Conservation (phyloP, 257 asterid genomes). For the Agastache rugosa region DNA sequence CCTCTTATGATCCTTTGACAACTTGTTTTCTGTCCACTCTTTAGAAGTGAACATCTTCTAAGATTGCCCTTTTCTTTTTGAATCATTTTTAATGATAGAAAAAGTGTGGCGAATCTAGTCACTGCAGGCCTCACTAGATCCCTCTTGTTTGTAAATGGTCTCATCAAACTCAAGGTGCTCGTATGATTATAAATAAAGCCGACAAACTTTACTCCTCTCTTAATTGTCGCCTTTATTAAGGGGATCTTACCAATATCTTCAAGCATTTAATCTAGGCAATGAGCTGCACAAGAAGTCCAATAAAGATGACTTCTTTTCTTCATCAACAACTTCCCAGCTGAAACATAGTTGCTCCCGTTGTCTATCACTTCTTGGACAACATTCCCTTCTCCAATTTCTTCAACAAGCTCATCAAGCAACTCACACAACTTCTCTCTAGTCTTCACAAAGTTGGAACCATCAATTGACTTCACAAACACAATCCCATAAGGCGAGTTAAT, state of each 20-base stretch:
- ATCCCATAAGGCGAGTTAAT: not conserved
- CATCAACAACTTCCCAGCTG: not conserved
- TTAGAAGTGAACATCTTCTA: not conserved
- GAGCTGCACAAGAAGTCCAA: slow-evolving; percentile 3
- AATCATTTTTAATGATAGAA: not conserved
- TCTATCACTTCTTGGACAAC: not conserved
- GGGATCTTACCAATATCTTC: not conserved
- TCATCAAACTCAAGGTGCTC: not conserved
- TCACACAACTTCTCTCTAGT: not conserved
- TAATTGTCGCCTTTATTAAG: not conserved
- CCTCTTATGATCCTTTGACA: not conserved
- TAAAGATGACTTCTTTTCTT: not conserved
- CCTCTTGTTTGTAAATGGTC: not conserved
- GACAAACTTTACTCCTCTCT: not conserved
- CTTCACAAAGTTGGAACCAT: not conserved
- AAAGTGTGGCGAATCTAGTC: not conserved
- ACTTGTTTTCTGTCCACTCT: not conserved
- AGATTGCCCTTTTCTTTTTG: not conserved
- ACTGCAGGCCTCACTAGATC: not conserved
- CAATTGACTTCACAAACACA: not conserved
- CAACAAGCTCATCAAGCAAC: not conserved
- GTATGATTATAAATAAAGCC: not conserved
- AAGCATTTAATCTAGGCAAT: not conserved
- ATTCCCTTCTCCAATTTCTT: not conserved
- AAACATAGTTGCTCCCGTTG: not conserved